Evolutionary conservation across 192 early-diverging fungal genomes (phyloP), one percentile per base, ranked within the genome.

Genomic region (Umbelopsis isabellina): DNA sequence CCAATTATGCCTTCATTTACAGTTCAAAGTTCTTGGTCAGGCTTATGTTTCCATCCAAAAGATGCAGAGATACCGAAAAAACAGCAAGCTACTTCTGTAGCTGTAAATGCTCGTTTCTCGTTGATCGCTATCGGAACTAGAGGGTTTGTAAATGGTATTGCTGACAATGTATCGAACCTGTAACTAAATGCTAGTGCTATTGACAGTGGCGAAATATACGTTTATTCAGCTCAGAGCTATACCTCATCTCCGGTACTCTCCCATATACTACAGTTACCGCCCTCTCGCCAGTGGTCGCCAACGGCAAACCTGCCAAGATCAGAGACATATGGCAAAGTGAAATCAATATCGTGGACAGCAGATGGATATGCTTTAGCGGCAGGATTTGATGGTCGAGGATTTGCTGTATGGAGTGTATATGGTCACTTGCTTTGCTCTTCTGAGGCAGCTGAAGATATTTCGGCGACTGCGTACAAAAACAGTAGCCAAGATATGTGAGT

Each of bases 381-480:
- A 37, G 90, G 88, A 46, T 91, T 86, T 82, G 75, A 67, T 21
- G 67, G 77, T 66, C 87, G 87, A 35, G 91, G 93, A 13, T 70
- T 92, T 21, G 84, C 88, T 1, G 73, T 94, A 6, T 94, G 93
- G 93, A 94, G 91, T 78, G 87, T 89, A 7, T 94, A 87, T 71
- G 93, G 93, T 8, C 79, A 81, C 2, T 68, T 90, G 15, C 44
- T 73, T 37, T 67, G 70, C 30, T 68, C 73, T 45, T 61, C 68
- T 1, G 68, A 55, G 15, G 67, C 69, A 13, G 30, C 55, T n/a
- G 55, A 61, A 16, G 55, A 61, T 35, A 61, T 13, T 1, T 33
- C 27, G 2, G 30, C 30, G 16, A 12, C 55, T 61, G 30, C 9
- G 0, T n/a, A 16, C 2, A 61, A 16, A 15, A n/a, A 16, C 55